These are phyloP conservation scores for Parasitella parasitica DNA, from an alignment of 371 early-diverging fungal species.

Conservation along the genomic window DNA sequence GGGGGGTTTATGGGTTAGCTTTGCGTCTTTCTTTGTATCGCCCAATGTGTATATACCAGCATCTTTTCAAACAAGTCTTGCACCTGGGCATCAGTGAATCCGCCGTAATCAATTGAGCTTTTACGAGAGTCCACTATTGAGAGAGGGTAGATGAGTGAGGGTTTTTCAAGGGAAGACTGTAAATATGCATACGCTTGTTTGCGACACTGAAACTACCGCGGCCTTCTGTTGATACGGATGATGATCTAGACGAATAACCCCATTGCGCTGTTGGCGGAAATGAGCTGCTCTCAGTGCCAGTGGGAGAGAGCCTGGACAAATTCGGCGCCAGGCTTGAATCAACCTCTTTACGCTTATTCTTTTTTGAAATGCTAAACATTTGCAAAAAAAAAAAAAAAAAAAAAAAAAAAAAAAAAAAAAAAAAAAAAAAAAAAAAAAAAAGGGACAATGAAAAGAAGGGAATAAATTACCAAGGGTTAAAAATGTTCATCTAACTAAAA, in stretches of 20 bases:
- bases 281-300: slow-evolving; percentile 11
- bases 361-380: slow-evolving; percentile 24
- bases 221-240: slow-evolving; percentile 24
- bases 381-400: slow-evolving; percentile 14
- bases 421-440: neutral
- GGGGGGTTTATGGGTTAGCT: too few relatives aligned
- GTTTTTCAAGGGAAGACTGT: neutral
- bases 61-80: slow-evolving; percentile 52
- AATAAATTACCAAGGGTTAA: neutral
- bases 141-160: neutral
- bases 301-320: slow-evolving; percentile 7
- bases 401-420: neutral
- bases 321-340: slow-evolving; percentile 16
- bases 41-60: slow-evolving; percentile 32
- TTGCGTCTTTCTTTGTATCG: neutral
- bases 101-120: slow-evolving; percentile 13
- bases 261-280: slow-evolving; percentile 15
- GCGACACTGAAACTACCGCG: neutral
- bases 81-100: slow-evolving; percentile 29
- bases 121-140: slow-evolving; percentile 12
- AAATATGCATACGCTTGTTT: neutral
- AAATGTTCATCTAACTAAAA: neutral
- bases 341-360: slow-evolving; percentile 20
- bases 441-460: neutral
- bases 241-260: slow-evolving; percentile 22